Percentiles rank a stretch among this genome's conserved stretches.
These are phyloP conservation scores for Theobroma cacao DNA, from an alignment of 345 rosid species.

Conservation along the genomic window DNA sequence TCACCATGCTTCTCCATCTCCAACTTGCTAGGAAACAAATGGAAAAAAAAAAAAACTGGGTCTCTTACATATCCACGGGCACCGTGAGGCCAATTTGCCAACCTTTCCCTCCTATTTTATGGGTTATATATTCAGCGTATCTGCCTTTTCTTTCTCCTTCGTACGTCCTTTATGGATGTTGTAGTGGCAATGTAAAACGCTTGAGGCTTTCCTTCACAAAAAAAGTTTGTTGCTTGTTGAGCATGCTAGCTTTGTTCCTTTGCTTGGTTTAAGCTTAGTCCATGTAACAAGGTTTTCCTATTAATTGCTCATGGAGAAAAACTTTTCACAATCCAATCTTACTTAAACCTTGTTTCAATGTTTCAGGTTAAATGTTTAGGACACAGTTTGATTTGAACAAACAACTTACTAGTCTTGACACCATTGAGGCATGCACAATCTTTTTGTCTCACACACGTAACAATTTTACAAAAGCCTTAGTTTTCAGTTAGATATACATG, in stretches of 20 bases:
- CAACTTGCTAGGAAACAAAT: neutral
- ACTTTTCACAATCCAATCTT: neutral
- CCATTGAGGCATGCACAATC: neutral
- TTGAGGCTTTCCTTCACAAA: neutral
- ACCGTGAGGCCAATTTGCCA: neutral
- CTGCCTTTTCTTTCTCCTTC: neutral
- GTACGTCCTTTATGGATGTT: neutral
- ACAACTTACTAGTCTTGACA: neutral
- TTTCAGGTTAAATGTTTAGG: neutral
- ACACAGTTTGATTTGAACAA: neutral
- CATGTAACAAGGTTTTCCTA: neutral
- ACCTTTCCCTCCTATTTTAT: neutral
- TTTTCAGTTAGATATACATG: neutral
- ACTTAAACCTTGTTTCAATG: neutral
- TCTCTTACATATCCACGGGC: neutral
- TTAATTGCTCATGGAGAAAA: neutral
- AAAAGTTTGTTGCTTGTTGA: neutral
- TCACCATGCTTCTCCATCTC: neutral
- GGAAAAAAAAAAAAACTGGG: neutral
- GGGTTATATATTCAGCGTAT: neutral
- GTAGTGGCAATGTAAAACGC: neutral
- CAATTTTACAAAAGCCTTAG: neutral
- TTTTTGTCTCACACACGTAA: neutral
- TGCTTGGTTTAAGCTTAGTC: neutral
- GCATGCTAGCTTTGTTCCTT: neutral